phyloP scores from a whole-genome alignment of 108 stramenopile species.

The Pseudonitzschia delicatissima region DNA sequence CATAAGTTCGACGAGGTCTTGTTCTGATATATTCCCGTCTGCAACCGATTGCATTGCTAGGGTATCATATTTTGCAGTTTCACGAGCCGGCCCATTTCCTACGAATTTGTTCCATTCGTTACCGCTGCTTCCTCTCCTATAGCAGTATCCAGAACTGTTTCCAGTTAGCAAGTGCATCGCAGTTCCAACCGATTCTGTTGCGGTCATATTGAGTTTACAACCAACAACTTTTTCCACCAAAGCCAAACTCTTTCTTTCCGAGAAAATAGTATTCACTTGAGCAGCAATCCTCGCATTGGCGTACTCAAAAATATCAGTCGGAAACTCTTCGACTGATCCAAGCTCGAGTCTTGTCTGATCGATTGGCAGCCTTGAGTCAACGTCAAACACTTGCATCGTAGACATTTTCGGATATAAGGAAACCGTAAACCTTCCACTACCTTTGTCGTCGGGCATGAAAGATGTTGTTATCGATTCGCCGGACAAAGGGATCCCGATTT shows the following conservation, averaged over 20 bases:
- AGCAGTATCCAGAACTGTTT: background rate
- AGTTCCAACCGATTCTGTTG: slow-evolving; percentile 4
- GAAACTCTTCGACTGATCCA: background rate
- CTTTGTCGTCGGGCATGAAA: slow-evolving; percentile 3
- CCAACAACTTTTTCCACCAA: background rate
- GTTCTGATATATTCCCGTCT: background rate
- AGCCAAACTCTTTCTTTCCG: slow-evolving; percentile 1
- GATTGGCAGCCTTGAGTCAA: slow-evolving; percentile 7
- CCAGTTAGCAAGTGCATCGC: background rate
- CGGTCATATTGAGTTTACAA: background rate
- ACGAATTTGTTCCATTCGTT: background rate
- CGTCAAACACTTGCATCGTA: background rate
- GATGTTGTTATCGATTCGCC: background rate
- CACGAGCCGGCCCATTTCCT: background rate
- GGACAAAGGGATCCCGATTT: background rate
- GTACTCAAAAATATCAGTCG: background rate
- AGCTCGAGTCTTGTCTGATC: background rate
- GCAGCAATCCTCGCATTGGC: background rate
- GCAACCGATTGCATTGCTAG: background rate
- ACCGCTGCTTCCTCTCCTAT: background rate
- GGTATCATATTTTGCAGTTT: slow-evolving; percentile 8
- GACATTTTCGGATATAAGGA: background rate
- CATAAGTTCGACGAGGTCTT: background rate
- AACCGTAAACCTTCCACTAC: background rate
- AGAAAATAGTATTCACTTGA: background rate